A percentile compares a stretch with the other conserved stretches of the same genome.
Conservation (phyloP, 2,329 filamentous ascomycete genomes). For the Ramularia endophylla region DNA sequence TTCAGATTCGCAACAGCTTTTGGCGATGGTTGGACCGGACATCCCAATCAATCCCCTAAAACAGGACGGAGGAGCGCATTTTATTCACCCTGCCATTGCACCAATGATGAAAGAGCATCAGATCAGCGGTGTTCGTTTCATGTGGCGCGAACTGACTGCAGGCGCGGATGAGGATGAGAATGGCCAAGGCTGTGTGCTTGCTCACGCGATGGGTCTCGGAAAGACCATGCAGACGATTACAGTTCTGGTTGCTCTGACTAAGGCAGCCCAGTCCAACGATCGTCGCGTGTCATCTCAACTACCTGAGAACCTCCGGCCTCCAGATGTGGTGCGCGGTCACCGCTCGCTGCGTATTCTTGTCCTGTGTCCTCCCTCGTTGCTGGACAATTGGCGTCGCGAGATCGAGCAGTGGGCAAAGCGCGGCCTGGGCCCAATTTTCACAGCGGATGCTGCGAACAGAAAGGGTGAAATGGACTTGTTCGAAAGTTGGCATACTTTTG, state of each 20-base stretch:
- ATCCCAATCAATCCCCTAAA: constrained; percentile 64
- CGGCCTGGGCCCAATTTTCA: constrained; percentile 51
- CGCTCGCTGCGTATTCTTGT: constrained; percentile 61
- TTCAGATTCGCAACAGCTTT: constrained; percentile 18
- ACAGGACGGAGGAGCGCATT: constrained; percentile 53
- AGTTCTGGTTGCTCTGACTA: constrained; percentile 67
- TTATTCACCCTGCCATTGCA: constrained; percentile 60
- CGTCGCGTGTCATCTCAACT: constrained; percentile 57
- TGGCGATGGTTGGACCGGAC: constrained; percentile 19
- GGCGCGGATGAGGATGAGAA: constrained; percentile 35
- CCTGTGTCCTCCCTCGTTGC: constrained; percentile 66
- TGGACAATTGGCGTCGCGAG: constrained; percentile 81
- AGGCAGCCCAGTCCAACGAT: constrained; percentile 58
- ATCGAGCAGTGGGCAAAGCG: constrained; percentile 58
- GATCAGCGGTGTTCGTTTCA: constrained; percentile 72
- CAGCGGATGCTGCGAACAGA: constrained; percentile 42
- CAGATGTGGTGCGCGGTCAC: constrained; percentile 7
- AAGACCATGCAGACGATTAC: constrained; percentile 89
- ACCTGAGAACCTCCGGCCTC: constrained; percentile 51
- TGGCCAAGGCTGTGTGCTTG: constrained; percentile 70
- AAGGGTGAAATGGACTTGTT: constrained; percentile 36
- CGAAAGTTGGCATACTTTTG: constrained; percentile 54
- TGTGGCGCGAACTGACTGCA: constrained; percentile 77
- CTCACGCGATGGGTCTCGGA: constrained; percentile 86
- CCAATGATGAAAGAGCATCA: constrained; percentile 71